phyloP scores from a whole-genome alignment of 1,284 basidiomycete genomes.

The Cutaneotrichosporon sp. region DNA sequence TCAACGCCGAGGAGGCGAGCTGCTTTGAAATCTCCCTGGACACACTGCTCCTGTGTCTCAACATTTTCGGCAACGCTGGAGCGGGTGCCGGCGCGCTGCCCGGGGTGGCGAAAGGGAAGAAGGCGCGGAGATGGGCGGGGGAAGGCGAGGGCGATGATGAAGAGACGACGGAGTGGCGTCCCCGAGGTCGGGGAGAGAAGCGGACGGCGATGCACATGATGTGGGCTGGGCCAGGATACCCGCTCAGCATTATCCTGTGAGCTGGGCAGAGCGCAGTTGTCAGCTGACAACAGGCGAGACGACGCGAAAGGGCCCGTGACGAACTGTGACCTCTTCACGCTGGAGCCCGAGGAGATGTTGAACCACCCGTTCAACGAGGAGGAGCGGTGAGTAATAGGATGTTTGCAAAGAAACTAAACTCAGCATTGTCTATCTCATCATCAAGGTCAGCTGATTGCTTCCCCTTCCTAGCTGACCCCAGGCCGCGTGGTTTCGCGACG shows the following conservation, averaged over 20 bases:
- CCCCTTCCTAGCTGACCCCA: constrained; percentile 33
- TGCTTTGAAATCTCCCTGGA: constrained; percentile 77
- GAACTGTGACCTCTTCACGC: constrained; percentile 79
- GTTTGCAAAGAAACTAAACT: constrained; percentile 6
- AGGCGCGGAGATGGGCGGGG: constrained; percentile 46
- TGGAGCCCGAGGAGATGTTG: constrained; percentile 73
- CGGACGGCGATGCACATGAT: constrained; percentile 75
- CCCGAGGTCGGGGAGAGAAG: constrained; percentile 14
- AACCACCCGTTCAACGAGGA: constrained; percentile 73
- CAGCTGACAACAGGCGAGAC: constrained; percentile 60
- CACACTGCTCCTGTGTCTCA: constrained; percentile 79
- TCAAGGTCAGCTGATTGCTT: constrained; percentile 58
- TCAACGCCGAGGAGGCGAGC: constrained; percentile 46
- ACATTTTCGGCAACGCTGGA: constrained; percentile 79
- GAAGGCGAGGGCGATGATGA: constrained; percentile 53
- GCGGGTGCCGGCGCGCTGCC: constrained; percentile 4
- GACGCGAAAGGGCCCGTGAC: constrained; percentile 78
- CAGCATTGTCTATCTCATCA: constrained; percentile 74
- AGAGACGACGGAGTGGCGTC: constrained; percentile 33
- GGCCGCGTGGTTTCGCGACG: constrained; percentile 88
- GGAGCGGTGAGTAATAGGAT: constrained; percentile 55
- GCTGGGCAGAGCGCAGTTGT: constrained; percentile 37
- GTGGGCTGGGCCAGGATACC: constrained; percentile 72
- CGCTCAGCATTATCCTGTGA: constrained; percentile 73
- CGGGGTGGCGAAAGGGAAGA: constrained; percentile 4